phyloP scores from a whole-genome alignment of 1,139 yeast species.

The Debaryomycetaceae sp. region DNA sequence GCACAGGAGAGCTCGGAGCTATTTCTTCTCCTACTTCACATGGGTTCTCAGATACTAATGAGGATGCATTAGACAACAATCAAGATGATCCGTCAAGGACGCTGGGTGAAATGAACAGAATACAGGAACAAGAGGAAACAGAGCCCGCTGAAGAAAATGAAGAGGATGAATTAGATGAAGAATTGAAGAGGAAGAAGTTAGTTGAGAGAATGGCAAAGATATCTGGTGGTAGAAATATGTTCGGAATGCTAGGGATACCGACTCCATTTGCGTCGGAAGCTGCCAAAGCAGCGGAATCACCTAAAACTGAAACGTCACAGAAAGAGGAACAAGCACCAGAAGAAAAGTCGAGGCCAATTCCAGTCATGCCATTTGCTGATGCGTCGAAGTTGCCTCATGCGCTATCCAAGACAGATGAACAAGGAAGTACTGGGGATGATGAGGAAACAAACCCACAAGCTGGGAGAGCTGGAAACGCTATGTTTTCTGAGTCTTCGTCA shows the following conservation, averaged over 20 bases:
- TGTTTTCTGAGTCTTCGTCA: constrained; percentile 22
- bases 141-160: constrained; percentile 16
- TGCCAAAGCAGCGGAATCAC: constrained; percentile 13
- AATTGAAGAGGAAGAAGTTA: constrained; percentile 69
- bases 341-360: constrained; percentile 6
- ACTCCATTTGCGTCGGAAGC: constrained; percentile 27
- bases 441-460: constrained; percentile 3
- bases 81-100: constrained; percentile 4
- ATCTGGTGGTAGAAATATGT: constrained; percentile 89
- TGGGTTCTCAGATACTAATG: constrained; percentile 1
- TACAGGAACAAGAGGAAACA: constrained; percentile 1
- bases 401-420: neutral
- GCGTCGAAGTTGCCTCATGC: constrained; percentile 18
- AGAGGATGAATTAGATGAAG: constrained; percentile 65
- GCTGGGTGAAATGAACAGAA: constrained; percentile 1
- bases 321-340: constrained; percentile 10
- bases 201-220: constrained; percentile 95
- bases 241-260: constrained; percentile 74
- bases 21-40: neutral
- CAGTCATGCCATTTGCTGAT: constrained; percentile 45
- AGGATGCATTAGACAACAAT: constrained; percentile 1
- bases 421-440: constrained; percentile 1
- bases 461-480: constrained; percentile 1
- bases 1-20: neutral
- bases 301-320: constrained; percentile 10